Evolutionary conservation across 768 basidiomycete genomes (phyloP), one percentile per base, ranked within the genome.

Genomic region (Sistotremastrum niveocremeum): DNA sequence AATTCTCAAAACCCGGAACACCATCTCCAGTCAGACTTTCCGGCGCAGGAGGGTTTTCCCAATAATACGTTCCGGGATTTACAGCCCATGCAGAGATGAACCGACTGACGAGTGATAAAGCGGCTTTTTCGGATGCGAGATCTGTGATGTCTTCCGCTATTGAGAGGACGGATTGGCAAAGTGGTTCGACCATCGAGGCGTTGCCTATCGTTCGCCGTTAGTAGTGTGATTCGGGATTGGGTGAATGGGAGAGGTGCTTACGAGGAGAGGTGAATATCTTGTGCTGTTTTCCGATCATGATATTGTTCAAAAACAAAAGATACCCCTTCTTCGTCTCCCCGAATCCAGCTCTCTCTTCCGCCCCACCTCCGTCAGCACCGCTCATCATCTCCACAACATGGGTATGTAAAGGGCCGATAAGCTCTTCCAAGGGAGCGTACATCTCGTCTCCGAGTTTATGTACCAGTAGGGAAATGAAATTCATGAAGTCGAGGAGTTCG

Each of bases 401-500:
- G 9, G 78, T 64, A 52, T 80, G 83, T 55, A 99, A 70, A 5
- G 94, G 91, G 2, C 82, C 78, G 45, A 97, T 76, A 34, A 98
- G 74, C 56, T 93, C 79, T 58, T 98, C 90, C 49, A 98, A 65
- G 30, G 97, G 90, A 49, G 77, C 73, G 54, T 85, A 84, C 64
- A 97, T 77, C 56, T 90, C 83, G 52, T 73, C 74, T 89, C 89
- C 86, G 46, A 98, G 74, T 58, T 86, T 86, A 60, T 94, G 89
- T 44, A 93, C 81, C 45, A 97, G 67, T 6, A 95, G 68, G 5
- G 84, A 84, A 46, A 99, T 84, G 68, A 99, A 98, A 56, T 82
- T 84, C 73, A 98, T 82, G 56, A 98, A 94, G 58, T 99, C 95
- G 31, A 84, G 81, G 47, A 99, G 67, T 61, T 99, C 95, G 5